Evolutionary conservation across 495 filamentous ascomycete genomes (phyloP), one percentile per base, ranked within the genome.

Genomic region (Xanthoparmelia taractica): DNA sequence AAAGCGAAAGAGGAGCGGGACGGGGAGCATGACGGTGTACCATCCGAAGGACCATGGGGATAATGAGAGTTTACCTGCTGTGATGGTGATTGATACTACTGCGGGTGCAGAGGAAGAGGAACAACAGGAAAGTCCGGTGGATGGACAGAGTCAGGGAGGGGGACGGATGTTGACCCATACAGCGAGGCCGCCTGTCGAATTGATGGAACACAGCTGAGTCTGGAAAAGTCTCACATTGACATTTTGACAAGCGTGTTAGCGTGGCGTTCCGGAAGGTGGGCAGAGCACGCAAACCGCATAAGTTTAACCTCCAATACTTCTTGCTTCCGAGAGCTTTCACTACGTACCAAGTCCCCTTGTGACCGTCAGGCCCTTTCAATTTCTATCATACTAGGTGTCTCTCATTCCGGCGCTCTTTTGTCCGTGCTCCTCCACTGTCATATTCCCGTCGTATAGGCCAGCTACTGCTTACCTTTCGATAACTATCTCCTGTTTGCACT

Each of bases 41-140:
- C 77, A 91, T 63, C 90, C 90, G 1, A 76, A 83, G 25, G 85
- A 89, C 54, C 86, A 93, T 71, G 88, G 90, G 5, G 77, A 82
- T 59, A 89, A 84, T 71, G 89, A 90, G 15, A 80, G 85, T 69
- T 73, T 98, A 64, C 94, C 94, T 0, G 90, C 88, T 15, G 96
- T 98, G 33, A 85, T 89, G 66, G 91, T 98, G 8, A 90, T 95
- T 70, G 95, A 97, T 75, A 89, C 88, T 69, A 95, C 84, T 33
- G 81, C 86, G 57, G 80, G 75, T 40, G 80, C 78, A 6, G 75
- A 71, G 17, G 78, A 79, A 18, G 74, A 23, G 50, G 8, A 27
- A 15, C 68, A 71, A 38, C 13, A 65, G 29, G 69, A n/a, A 23
- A 52, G 69, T 66, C 23, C 77, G 75, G 5, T 68, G 74, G 71